Conservation (phyloP, 208 protist species). For the Trypanosoma boissoni region DNA sequence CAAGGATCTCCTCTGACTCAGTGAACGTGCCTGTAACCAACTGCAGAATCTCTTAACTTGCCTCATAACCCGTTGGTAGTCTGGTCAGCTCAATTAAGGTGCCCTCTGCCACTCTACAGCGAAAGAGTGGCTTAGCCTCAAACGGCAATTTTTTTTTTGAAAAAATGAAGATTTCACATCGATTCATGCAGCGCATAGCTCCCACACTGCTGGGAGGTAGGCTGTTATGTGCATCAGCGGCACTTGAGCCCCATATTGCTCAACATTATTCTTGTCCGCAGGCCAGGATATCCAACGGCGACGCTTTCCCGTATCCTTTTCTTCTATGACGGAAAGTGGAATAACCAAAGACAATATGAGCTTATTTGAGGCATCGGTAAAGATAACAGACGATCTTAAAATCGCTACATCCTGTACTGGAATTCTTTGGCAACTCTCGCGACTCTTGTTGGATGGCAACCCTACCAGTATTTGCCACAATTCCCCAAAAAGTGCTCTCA, state of each 20-base stretch:
- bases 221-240: background rate
- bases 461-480: background rate
- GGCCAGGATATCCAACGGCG: background rate
- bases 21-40: conserved; percentile 16
- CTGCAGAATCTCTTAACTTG: conserved; percentile 31
- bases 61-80: background rate
- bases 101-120: background rate
- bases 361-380: background rate
- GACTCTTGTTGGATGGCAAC: background rate
- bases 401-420: background rate
- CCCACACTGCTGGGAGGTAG: background rate
- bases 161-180: background rate
- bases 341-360: background rate
- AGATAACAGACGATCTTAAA: background rate
- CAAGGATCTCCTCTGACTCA: conserved; percentile 11
- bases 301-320: background rate
- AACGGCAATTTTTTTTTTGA: too few relatives aligned
- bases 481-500: background rate
- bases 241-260: background rate
- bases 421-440: background rate
- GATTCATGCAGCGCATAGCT: background rate
- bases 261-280: background rate
- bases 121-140: background rate
- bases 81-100: background rate
- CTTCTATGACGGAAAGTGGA: background rate